Conservation (phyloP, 768 basidiomycete species). For the Rhodotorula paludigena region DNA sequence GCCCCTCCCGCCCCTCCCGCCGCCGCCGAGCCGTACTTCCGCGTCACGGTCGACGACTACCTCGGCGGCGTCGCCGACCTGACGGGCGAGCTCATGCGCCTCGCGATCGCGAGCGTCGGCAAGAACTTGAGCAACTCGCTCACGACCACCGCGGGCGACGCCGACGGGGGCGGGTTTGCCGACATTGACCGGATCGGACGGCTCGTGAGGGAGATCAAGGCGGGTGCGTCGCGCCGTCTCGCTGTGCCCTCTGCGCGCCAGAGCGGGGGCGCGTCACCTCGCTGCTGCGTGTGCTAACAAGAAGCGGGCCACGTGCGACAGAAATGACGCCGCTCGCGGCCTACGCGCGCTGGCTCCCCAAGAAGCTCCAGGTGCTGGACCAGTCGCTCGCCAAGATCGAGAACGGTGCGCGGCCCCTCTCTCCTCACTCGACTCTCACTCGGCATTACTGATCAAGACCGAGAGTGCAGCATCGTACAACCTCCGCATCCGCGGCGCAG, state of each 20-base stretch:
- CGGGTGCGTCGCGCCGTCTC: constrained; percentile 42
- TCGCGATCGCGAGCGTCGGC: constrained; percentile 74
- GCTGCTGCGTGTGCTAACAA: constrained; percentile 57
- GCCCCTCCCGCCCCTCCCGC: background rate
- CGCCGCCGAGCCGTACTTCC: constrained; percentile 12
- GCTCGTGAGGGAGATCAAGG: constrained; percentile 49
- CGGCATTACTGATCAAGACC: too few relatives aligned
- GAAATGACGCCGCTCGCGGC: constrained; percentile 69
- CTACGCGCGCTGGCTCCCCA: constrained; percentile 65
- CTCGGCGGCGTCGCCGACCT: constrained; percentile 87
- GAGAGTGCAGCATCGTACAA: constrained; percentile 30
- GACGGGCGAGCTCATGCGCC: constrained; percentile 94
- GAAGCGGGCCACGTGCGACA: background rate
- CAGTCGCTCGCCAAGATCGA: constrained; percentile 94
- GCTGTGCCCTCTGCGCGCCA: constrained; percentile 49
- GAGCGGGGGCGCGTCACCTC: background rate
- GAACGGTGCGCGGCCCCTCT: constrained; percentile 58
- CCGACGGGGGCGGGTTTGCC: constrained; percentile 41
- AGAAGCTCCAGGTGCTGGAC: constrained; percentile 79
- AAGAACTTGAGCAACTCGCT: constrained; percentile 15
- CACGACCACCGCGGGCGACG: background rate
- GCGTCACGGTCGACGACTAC: constrained; percentile 62
- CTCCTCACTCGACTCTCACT: background rate
- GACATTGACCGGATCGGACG: constrained; percentile 44
- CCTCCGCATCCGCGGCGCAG: constrained; percentile 32